These are phyloP conservation scores for Rugonectria rugulosa DNA, from an alignment of 2,329 filamentous ascomycete species.

Conservation along the genomic window DNA sequence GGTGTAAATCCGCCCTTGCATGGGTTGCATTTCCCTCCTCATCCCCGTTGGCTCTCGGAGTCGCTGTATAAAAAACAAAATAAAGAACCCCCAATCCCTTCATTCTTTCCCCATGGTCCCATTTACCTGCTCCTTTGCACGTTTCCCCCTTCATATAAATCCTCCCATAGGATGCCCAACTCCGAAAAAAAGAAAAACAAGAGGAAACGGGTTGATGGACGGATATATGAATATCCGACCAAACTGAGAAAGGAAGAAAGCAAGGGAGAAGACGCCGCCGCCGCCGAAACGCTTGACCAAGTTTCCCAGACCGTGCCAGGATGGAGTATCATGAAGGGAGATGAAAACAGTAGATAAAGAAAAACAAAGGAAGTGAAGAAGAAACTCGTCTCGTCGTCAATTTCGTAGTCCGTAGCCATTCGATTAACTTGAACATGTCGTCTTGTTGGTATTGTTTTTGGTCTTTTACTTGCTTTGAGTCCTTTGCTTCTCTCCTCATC, in stretches of 20 bases:
- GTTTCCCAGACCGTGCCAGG: neutral
- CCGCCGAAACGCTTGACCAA: too few relatives aligned
- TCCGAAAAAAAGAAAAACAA: constrained; percentile 6
- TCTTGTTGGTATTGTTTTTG: neutral
- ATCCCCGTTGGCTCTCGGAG: neutral
- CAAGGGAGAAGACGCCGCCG: too few relatives aligned
- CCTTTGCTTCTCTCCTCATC: constrained; percentile 27
- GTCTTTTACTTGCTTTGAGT: constrained; percentile 17
- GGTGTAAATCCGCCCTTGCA: too few relatives aligned
- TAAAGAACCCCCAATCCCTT: constrained; percentile 5
- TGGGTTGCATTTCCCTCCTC: constrained; percentile 1
- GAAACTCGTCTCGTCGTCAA: constrained; percentile 40
- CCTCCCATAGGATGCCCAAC: constrained; percentile 24
- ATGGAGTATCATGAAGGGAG: too few relatives aligned
- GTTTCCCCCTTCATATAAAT: constrained; percentile 17
- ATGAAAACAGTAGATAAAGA: constrained; percentile 18
- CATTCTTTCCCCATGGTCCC: neutral
- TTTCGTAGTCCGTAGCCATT: constrained; percentile 30
- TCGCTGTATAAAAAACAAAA: neutral
- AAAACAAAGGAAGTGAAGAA: too few relatives aligned
- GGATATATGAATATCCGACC: neutral
- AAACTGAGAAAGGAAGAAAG: neutral
- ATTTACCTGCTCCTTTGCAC: neutral
- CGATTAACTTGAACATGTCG: constrained; percentile 4
- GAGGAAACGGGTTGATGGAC: constrained; percentile 9